Conservation (phyloP, 768 basidiomycete species). For the Tricholoma terreum region DNA sequence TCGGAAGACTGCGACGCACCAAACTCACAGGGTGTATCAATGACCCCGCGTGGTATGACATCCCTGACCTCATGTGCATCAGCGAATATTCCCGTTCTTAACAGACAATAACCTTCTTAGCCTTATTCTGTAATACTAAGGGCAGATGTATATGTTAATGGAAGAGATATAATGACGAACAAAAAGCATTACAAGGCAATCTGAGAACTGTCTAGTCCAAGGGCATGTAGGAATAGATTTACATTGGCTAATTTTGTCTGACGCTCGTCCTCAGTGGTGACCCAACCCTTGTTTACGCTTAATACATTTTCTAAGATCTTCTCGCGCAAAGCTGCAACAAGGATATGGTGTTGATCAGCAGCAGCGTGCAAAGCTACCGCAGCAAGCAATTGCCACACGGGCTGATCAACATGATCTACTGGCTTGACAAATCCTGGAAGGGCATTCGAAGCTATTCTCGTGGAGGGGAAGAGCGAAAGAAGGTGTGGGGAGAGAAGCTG, state of each 20-base stretch:
- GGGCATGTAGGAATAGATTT: conserved; percentile 83
- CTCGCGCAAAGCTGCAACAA: conserved; percentile 85
- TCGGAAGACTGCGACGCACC: conserved; percentile 32
- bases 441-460: conserved; percentile 50
- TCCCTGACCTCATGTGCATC: conserved; percentile 25
- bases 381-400: conserved; percentile 94
- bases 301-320: conserved; percentile 91
- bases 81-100: not conserved
- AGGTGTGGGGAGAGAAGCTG: conserved; percentile 75
- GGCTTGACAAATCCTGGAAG: conserved; percentile 36
- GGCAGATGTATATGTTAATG: not conserved
- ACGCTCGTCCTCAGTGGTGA: conserved; percentile 68
- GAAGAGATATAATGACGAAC: conserved; percentile 9
- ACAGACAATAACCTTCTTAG: not conserved
- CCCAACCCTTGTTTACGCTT: conserved; percentile 74
- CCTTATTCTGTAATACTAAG: not conserved
- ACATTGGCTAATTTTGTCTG: conserved; percentile 85
- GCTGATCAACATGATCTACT: conserved; percentile 75
- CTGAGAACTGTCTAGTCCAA: conserved; percentile 68
- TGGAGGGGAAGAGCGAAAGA: conserved; percentile 84
- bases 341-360: conserved; percentile 81
- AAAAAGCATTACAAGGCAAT: conserved; percentile 49
- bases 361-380: conserved; percentile 83
- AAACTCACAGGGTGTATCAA: conserved; percentile 33
- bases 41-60: conserved; percentile 16